Conservation (phyloP, 345 rosid genomes). For the Excoecaria agallocha region DNA sequence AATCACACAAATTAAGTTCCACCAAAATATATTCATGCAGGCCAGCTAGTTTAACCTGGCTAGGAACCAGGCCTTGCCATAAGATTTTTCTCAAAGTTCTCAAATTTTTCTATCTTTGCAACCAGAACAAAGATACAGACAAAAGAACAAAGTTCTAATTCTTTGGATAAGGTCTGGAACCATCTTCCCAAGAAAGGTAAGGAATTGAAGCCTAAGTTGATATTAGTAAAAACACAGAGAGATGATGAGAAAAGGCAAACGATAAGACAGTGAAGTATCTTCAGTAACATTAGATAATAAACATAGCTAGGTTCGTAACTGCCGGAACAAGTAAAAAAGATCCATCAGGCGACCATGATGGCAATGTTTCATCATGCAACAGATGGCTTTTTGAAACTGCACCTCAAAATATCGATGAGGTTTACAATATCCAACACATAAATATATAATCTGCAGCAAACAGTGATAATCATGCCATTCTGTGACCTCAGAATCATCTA, state of each 20-base stretch:
- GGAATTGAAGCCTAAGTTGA: background rate
- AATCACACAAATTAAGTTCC: background rate
- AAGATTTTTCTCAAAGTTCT: background rate
- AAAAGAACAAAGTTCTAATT: background rate
- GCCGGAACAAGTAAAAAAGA: constrained; percentile 89
- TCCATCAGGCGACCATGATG: constrained; percentile 99
- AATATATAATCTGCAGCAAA: constrained; percentile 15
- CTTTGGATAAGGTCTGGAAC: background rate
- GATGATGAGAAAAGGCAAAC: background rate
- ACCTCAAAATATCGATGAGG: constrained; percentile 13
- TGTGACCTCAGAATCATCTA: constrained; percentile 67
- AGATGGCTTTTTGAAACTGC: constrained; percentile 69
- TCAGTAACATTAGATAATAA: background rate
- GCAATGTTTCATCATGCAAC: constrained; percentile 91
- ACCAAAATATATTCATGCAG: background rate
- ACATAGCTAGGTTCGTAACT: constrained; percentile 39
- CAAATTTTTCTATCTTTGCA: background rate
- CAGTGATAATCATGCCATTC: constrained; percentile 9
- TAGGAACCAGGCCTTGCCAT: background rate
- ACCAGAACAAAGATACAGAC: background rate
- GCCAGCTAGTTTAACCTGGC: background rate
- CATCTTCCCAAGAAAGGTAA: background rate
- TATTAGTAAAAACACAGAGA: background rate
- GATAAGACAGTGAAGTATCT: background rate
- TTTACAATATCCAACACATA: constrained; percentile 5